These are phyloP conservation scores for Ogataea ganodermae DNA, from an alignment of 805 yeast genomes.

Conservation along the genomic window DNA sequence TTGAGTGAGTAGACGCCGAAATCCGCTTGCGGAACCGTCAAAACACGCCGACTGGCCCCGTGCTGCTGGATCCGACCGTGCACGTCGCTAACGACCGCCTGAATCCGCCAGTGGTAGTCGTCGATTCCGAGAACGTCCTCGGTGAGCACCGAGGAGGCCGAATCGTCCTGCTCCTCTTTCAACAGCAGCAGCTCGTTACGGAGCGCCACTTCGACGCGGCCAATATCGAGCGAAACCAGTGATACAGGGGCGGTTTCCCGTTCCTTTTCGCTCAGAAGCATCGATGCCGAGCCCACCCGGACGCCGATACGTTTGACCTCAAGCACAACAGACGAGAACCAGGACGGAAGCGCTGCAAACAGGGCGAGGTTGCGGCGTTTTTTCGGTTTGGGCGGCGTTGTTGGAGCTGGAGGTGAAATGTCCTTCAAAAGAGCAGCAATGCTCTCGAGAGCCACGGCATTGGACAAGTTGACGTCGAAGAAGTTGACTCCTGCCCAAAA, in stretches of 20 bases:
- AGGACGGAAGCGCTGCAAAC: slow-evolving; percentile 8
- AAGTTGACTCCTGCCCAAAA: slow-evolving; percentile 20
- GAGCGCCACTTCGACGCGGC: not conserved
- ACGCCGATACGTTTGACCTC: slow-evolving; percentile 13
- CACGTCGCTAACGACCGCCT: not conserved
- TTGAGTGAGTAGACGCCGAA: slow-evolving; percentile 5
- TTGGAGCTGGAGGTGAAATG: not conserved
- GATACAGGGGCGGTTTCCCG: slow-evolving; percentile 7
- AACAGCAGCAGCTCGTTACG: slow-evolving; percentile 1
- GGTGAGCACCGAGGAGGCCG: not conserved
- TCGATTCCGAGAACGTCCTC: not conserved
- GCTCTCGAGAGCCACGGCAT: slow-evolving; percentile 35
- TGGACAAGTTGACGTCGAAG: slow-evolving; percentile 30
- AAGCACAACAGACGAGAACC: slow-evolving; percentile 34
- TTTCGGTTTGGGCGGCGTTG: not conserved
- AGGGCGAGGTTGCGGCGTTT: not conserved
- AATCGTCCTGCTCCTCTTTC: slow-evolving; percentile 3
- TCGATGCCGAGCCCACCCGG: slow-evolving; percentile 23
- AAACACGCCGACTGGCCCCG: not conserved
- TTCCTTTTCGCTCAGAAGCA: slow-evolving; percentile 11
- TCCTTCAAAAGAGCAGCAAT: slow-evolving; percentile 14
- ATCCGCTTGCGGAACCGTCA: slow-evolving; percentile 11
- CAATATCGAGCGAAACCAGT: not conserved
- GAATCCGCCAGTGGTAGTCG: slow-evolving; percentile 5
- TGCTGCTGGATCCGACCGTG: not conserved